Conservation (phyloP, 148 eudicot genomes). For the Euryodendron excelsum region DNA sequence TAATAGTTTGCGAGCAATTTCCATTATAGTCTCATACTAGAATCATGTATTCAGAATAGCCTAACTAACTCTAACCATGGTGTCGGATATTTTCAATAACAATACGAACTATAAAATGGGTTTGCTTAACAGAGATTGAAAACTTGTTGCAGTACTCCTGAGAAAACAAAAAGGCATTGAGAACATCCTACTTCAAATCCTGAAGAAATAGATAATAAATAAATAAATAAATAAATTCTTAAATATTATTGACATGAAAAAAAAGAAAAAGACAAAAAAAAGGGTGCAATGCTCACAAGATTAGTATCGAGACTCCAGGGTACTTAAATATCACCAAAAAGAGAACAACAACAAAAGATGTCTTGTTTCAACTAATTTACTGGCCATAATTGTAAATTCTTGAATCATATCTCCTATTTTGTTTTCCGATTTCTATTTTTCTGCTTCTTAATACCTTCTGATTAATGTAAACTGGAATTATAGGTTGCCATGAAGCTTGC, state of each 20-base stretch:
- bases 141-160: background rate
- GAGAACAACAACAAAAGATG: background rate
- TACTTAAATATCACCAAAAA: background rate
- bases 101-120: no score
- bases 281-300: background rate
- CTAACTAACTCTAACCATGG: background rate
- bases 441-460: background rate
- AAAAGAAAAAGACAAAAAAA: no score
- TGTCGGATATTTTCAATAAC: background rate
- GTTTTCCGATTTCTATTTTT: background rate
- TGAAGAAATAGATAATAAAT: background rate
- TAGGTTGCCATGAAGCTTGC: constrained; percentile 83
- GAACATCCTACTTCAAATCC: background rate
- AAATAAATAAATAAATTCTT: no score
- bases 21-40: background rate
- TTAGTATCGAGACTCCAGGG: background rate
- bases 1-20: background rate
- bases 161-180: background rate
- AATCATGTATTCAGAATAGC: background rate
- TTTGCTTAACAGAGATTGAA: background rate
- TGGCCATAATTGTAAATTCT: background rate
- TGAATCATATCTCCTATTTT: background rate
- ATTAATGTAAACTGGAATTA: background rate
- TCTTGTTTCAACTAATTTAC: background rate
- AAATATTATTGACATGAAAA: background rate